A percentile compares a stretch with the other conserved stretches of the same genome.
These are phyloP conservation scores for Tothia fuscella DNA, from an alignment of 2,329 filamentous ascomycete genomes.

Conservation along the genomic window DNA sequence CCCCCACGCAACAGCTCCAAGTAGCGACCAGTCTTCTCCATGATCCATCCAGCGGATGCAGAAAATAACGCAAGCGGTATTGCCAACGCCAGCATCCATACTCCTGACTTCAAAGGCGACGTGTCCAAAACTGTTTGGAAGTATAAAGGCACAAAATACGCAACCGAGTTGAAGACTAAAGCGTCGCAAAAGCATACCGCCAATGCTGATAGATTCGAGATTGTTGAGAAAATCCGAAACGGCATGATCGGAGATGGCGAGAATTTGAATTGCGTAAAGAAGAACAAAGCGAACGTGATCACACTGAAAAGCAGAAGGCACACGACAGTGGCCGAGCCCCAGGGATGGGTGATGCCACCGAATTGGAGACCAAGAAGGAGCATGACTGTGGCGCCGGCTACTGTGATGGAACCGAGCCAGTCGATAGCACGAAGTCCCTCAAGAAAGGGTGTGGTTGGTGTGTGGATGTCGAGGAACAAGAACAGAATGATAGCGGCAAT, in stretches of 20 bases:
- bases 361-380: slow-evolving; percentile 43
- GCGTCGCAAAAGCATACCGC: slow-evolving; percentile 36
- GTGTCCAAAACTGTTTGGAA: slow-evolving; percentile 15
- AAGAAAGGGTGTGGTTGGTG: slow-evolving; percentile 37
- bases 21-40: slow-evolving; percentile 55
- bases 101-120: slow-evolving; percentile 13
- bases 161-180: slow-evolving; percentile 50
- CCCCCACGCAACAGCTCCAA: slow-evolving; percentile 48
- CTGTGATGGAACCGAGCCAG: slow-evolving; percentile 41
- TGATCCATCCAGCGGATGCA: slow-evolving; percentile 33
- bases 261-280: slow-evolving; percentile 51
- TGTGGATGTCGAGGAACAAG: slow-evolving; percentile 43
- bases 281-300: slow-evolving; percentile 38
- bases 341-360: slow-evolving; percentile 40
- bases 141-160: slow-evolving; percentile 55
- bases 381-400: slow-evolving; percentile 40
- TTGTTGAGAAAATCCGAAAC: slow-evolving; percentile 44
- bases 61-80: slow-evolving; percentile 23
- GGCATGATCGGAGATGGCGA: slow-evolving; percentile 60
- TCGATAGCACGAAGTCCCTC: slow-evolving; percentile 41
- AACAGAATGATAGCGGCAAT: slow-evolving; percentile 37
- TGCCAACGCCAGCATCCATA: slow-evolving; percentile 13
- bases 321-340: slow-evolving; percentile 43
- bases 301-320: slow-evolving; percentile 41
- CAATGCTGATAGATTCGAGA: slow-evolving; percentile 47